Evolutionary conservation across 129 eudicot species (phyloP).

Genomic region (Centrapalus pauciflorus): DNA sequence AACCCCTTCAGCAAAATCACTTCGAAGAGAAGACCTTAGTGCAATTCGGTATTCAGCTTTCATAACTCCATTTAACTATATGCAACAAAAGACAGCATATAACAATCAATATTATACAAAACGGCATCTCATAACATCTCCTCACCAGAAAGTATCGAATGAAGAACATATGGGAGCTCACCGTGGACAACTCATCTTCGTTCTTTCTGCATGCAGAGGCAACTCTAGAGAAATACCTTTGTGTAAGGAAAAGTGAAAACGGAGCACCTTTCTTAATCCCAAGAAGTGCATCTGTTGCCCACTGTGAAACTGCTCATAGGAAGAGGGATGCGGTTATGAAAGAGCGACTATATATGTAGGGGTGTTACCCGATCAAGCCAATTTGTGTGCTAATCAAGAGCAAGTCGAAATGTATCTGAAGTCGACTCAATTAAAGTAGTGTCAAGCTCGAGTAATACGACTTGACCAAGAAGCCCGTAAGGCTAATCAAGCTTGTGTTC

Average conservation of each 20-base stretch:
- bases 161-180: conserved; percentile 22
- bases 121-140: background rate
- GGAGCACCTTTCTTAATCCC: conserved; percentile 88
- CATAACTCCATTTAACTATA: conserved; percentile 80
- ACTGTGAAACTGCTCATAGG: conserved; percentile 73
- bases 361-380: too few relatives aligned
- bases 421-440: too few relatives aligned
- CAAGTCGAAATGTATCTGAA: too few relatives aligned
- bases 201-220: conserved; percentile 53
- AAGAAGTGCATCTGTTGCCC: conserved; percentile 90
- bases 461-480: too few relatives aligned
- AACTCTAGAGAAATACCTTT: conserved; percentile 66
- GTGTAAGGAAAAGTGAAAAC: conserved; percentile 74
- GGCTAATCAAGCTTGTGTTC: too few relatives aligned
- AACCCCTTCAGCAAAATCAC: conserved; percentile 93
- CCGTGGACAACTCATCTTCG: conserved; percentile 57
- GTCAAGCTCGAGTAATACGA: too few relatives aligned
- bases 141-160: background rate
- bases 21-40: conserved; percentile 64
- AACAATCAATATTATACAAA: background rate
- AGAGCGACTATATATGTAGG: too few relatives aligned
- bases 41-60: conserved; percentile 92
- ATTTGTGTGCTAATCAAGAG: too few relatives aligned
- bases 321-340: background rate
- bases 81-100: conserved; percentile 9